phyloP scores from a whole-genome alignment of 352 stramenopile genomes.

The Phytopythium chamaehyphon region DNA sequence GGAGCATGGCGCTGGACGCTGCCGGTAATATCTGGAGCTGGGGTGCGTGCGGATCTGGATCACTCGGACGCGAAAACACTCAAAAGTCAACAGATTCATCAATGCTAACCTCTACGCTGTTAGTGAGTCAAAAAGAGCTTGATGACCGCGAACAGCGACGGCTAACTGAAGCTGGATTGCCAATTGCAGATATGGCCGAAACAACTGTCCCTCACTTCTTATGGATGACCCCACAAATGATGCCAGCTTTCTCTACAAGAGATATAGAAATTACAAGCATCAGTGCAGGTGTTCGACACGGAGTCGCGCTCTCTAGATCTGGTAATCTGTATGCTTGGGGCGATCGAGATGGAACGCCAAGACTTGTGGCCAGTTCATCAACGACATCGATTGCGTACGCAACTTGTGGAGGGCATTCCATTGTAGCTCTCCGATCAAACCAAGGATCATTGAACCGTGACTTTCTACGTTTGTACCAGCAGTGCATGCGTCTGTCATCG shows the following conservation, averaged over 20 bases:
- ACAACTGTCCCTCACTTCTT: slow-evolving; percentile 16
- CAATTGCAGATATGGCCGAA: not conserved
- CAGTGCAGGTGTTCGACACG: slow-evolving; percentile 85
- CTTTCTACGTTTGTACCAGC: slow-evolving; percentile 30
- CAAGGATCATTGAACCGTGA: slow-evolving; percentile 38
- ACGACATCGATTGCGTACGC: slow-evolving; percentile 33
- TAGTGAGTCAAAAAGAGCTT: not conserved
- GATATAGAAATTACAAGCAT: slow-evolving; percentile 47
- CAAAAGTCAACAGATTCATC: too few relatives aligned
- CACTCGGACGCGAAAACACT: slow-evolving; percentile 30
- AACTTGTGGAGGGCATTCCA: slow-evolving; percentile 42
- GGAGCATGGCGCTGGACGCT: slow-evolving; percentile 65
- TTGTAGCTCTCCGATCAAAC: slow-evolving; percentile 39
- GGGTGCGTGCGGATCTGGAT: slow-evolving; percentile 61
- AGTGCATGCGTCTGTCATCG: slow-evolving; percentile 8
- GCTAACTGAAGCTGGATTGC: not conserved
- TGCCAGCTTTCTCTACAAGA: slow-evolving; percentile 32
- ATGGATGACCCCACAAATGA: slow-evolving; percentile 42
- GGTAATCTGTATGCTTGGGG: slow-evolving; percentile 93
- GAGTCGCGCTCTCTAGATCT: slow-evolving; percentile 73
- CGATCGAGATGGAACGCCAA: slow-evolving; percentile 11
- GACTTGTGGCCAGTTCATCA: slow-evolving; percentile 4
- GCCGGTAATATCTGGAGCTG: slow-evolving; percentile 77
- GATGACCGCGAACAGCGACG: not conserved
- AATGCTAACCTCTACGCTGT: not conserved